Evolutionary conservation across 768 basidiomycete species (phyloP), one percentile per base, ranked within the genome.

Genomic region (Peribolospora baueri): DNA sequence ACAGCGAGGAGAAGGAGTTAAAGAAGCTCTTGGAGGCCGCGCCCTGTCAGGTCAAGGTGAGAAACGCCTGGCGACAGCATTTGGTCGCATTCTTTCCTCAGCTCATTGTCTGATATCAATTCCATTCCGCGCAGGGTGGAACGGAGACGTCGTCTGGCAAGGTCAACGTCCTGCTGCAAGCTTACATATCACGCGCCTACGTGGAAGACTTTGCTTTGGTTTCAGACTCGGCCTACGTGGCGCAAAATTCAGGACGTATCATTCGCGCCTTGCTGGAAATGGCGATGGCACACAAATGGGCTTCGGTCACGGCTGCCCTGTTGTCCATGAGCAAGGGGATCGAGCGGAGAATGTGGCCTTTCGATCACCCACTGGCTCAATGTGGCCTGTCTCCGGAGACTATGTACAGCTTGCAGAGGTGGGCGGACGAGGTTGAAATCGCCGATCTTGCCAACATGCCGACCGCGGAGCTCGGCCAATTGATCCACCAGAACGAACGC

Each of bases 171-270:
- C 74, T 97, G 13, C 72, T 98, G 25, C 93, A 98, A 68, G 82
- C 77, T 1, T 84, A 76, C 66, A 86, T 98, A 59, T 93, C 87
- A 43, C 70, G 75, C 49, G 73, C 76, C 48, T 70, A 71, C n/a
- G 71, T 93, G 10, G 82, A 93, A 57, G 93, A 98, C 68, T 98
- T 93, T 62, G 93, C 93, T 7, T 71, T 98, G 56, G 81, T 97
- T 5, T 97, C 93, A 0, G 93, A 98, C 64, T 81, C 78, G 64
- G 85, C 81, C 2, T 98, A 91, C 64, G 85, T 79, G 46, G 84
- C 88, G 36, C 90, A 95, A 65, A 98, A 97, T 62, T 84, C 81
- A 11, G 88, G 82, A 13, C 82, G 93, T 57, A 97, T 98, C 60
- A 74, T 85, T 54, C 79, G 93, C n/a, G 85, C 88, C 47, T 72